Conservation (phyloP, 768 basidiomycete species). For the Podaxis sp. region DNA sequence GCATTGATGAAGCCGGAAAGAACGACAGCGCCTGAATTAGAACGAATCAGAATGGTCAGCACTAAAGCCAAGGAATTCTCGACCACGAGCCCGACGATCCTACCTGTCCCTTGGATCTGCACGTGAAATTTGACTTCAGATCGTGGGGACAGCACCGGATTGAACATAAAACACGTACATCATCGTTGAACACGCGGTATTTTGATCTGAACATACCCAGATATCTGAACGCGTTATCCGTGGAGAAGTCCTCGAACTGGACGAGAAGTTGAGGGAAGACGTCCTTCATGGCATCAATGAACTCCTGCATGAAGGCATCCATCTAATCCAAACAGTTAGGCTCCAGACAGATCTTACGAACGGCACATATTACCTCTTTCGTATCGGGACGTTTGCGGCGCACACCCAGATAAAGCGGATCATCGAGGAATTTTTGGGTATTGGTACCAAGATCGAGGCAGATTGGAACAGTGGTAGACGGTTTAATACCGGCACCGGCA, state of each 20-base stretch:
- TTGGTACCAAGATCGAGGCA: slow-evolving; percentile 79
- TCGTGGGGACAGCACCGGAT: background rate
- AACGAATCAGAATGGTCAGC: slow-evolving; percentile 10
- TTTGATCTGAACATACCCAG: slow-evolving; percentile 59
- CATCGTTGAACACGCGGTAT: slow-evolving; percentile 71
- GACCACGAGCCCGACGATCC: slow-evolving; percentile 12
- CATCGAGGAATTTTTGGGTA: slow-evolving; percentile 61
- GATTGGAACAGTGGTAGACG: slow-evolving; percentile 58
- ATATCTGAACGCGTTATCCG: slow-evolving; percentile 76
- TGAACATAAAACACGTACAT: slow-evolving; percentile 43
- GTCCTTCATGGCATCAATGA: slow-evolving; percentile 66
- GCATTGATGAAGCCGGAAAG: slow-evolving; percentile 77
- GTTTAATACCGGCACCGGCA: slow-evolving; percentile 66
- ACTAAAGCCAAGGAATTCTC: background rate
- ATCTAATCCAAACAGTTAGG: slow-evolving; percentile 38
- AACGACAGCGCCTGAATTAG: slow-evolving; percentile 58
- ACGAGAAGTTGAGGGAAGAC: slow-evolving; percentile 68
- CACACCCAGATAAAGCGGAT: slow-evolving; percentile 76
- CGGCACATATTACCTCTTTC: slow-evolving; percentile 35
- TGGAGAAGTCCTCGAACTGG: slow-evolving; percentile 80
- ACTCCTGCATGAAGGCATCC: slow-evolving; percentile 74
- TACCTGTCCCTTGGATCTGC: slow-evolving; percentile 66
- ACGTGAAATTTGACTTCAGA: slow-evolving; percentile 15
- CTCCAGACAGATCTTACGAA: background rate
- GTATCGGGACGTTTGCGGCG: slow-evolving; percentile 50